Percentiles rank a stretch among this genome's conserved stretches.
phyloP scores from a whole-genome alignment of 108 stramenopile species.

The Discostella stelligeroides region DNA sequence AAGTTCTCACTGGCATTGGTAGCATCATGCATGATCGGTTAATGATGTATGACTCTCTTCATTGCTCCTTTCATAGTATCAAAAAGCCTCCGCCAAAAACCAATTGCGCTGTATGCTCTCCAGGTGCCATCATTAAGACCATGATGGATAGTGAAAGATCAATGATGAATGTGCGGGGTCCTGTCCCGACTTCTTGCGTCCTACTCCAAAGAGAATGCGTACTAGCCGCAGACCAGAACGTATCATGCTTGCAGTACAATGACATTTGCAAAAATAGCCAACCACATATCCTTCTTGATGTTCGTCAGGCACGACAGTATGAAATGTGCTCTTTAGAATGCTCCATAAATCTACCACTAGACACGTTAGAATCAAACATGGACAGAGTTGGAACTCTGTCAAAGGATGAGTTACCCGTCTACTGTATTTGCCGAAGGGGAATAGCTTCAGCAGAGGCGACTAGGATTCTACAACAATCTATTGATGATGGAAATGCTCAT shows the following conservation, averaged over 20 bases:
- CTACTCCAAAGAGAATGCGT: constrained; percentile 7
- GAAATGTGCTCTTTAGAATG: constrained; percentile 76
- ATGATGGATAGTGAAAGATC: constrained; percentile 66
- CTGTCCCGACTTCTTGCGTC: constrained; percentile 35
- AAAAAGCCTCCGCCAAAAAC: constrained; percentile 68
- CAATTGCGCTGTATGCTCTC: constrained; percentile 77
- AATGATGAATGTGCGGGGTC: constrained; percentile 59
- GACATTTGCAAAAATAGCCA: constrained; percentile 32
- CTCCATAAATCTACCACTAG: constrained; percentile 73
- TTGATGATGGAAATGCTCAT: constrained; percentile 20
- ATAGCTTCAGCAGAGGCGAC: constrained; percentile 70
- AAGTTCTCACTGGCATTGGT: constrained; percentile 82
- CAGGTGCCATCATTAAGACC: constrained; percentile 58
- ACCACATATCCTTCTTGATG: constrained; percentile 78
- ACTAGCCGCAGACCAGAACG: constrained; percentile 28
- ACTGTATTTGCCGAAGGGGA: constrained; percentile 83
- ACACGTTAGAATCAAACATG: constrained; percentile 49
- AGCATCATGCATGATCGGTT: constrained; percentile 72
- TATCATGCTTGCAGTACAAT: constrained; percentile 60
- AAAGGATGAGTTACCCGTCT: constrained; percentile 59
- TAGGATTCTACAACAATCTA: constrained; percentile 52
- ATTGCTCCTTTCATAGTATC: constrained; percentile 75
- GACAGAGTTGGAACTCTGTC: constrained; percentile 45
- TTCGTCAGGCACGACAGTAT: constrained; percentile 72
- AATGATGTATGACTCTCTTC: constrained; percentile 78